phyloP scores from a whole-genome alignment of 2,329 filamentous ascomycete genomes.

The Macroventuria anomochaeta region DNA sequence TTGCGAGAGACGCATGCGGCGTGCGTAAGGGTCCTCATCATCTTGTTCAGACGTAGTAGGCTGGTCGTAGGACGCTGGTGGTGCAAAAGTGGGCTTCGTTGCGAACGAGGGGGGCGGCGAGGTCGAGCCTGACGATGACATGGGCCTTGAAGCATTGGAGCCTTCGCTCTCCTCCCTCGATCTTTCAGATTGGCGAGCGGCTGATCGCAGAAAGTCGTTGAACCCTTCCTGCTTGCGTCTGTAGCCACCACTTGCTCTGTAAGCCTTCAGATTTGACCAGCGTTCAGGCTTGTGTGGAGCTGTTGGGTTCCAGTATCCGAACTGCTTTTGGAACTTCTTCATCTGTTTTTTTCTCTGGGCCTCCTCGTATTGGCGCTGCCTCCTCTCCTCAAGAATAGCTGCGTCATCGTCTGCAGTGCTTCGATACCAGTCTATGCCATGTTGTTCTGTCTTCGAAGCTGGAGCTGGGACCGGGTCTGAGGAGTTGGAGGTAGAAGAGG shows the following conservation, averaged over 20 bases:
- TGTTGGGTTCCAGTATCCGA: conserved; percentile 60
- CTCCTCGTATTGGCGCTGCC: conserved; percentile 75
- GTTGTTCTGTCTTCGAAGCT: conserved; percentile 24
- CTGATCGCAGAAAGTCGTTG: conserved; percentile 29
- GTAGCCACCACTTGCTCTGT: conserved; percentile 35
- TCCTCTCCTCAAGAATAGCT: conserved; percentile 67
- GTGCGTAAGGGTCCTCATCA: conserved; percentile 33
- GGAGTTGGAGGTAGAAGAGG: conserved; percentile 18
- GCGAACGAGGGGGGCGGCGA: conserved; percentile 11
- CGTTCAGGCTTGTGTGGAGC: conserved; percentile 34
- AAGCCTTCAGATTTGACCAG: conserved; percentile 38
- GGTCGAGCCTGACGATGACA: conserved; percentile 24
- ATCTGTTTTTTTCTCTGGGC: conserved; percentile 64
- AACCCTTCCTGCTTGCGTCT: conserved; percentile 34
- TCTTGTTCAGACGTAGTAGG: conserved; percentile 31
- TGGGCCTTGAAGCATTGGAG: conserved; percentile 16
- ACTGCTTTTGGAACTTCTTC: conserved; percentile 78
- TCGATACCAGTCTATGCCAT: conserved; percentile 64
- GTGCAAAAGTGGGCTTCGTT: conserved; percentile 53
- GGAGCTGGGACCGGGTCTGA: conserved; percentile 24
- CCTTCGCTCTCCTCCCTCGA: conserved; percentile 22
- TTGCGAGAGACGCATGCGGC: conserved; percentile 26
- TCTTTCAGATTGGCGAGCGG: conserved; percentile 20
- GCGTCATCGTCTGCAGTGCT: conserved; percentile 81
- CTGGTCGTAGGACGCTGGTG: conserved; percentile 48